Base-by-base conservation (phyloP, 441 rosid species). In the Dalechampia spathulata region DNA sequence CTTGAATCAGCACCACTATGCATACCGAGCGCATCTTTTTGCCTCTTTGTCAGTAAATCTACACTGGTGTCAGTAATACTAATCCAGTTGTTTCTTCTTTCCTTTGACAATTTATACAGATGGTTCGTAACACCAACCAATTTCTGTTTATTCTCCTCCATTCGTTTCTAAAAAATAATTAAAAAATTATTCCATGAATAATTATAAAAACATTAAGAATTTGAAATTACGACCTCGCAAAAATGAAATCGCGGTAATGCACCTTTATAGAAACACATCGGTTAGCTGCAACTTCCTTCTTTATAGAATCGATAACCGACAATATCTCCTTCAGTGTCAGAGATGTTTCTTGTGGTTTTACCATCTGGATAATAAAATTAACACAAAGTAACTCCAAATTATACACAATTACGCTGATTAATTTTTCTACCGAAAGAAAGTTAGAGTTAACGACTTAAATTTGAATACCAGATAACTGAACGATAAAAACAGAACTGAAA, bases 31-130 rank as follows among this genome's bases (percentile, higher is more conserved):
- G 87, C 82, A 63, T 90, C 97, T 27, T 61, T 81, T 74, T 90
- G 97, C 77, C 86, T 76, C 78, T 80, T 90, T 44, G 84, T 74
- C 57, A 93, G 75, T 59, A 90, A 72, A 79, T 86, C 87, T 36
- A 65, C 65, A 55, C 70, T 70, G 46, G 61, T 68, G 60, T 64
- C 64, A 56, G 48, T 45, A 55, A 55, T 59, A 28, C 36, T 63
- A 52, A n/a, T 70, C 73, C 62, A 75, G 53, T 58, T 43, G 52
- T 75, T 70, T 62, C 77, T 76, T 76, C 89, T 77, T 41, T 83
- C 93, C 64, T 62, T 61, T 0, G 95, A 81, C 45, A 72, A 58
- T 50, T 63, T 79, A 64, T 69, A 72, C 17, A 80, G 64, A 57
- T 74, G 80, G 26, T 68, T 71, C 6, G 93, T 87, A 58, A 87